Evolutionary conservation across 345 rosid genomes (phyloP), one percentile per base, ranked within the genome.

Genomic region (Nephelium lappaceum): DNA sequence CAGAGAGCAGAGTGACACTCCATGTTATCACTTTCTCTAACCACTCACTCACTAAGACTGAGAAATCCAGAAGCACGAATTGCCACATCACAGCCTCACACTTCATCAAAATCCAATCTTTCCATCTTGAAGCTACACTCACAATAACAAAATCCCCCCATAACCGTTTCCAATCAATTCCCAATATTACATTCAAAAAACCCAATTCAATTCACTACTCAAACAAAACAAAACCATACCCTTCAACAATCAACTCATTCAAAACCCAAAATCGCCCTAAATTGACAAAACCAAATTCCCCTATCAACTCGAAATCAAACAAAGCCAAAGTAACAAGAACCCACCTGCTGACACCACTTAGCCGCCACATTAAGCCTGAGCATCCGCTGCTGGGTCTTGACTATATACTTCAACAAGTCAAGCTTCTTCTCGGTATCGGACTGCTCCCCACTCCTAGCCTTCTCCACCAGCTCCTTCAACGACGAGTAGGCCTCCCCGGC

Each of bases 271-370:
- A 74, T 43, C 36, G 15, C 42, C 51, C 21, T 8, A 49, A 27
- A 19, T 27, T 31, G 15, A 27, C 31, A 63, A 18, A 63, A 64
- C 47, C 10, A 9, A 18, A 11, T 11, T 23, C 39, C 25, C 4
- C 14, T 60, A 19, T 60, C 25, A n/a, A 60, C 15, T 60, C 36
- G 10, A 15, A 25, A 64, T 25, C 19, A 31, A 60, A 60, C 64
- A 60, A 8, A 60, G 11, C 11, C 25, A 60, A n/a, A 53, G 58
- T 21, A 23, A 21, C 25, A 60, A 23, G 11, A 63, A 49, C 78
- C 8, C 31, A 94, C 99, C 98, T 97, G 99, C 83, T 93, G 93
- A 83, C 98, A 97, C 99, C 99, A 97, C 83, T 97, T 93, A 47
- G 98, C 92, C 18, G 94, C 93, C 39, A 94, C 98, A 87, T 90